A percentile compares a stretch with the other conserved stretches of the same genome.
Conservation (phyloP, 176 grass and related monocot species). For the Carex pumila region DNA sequence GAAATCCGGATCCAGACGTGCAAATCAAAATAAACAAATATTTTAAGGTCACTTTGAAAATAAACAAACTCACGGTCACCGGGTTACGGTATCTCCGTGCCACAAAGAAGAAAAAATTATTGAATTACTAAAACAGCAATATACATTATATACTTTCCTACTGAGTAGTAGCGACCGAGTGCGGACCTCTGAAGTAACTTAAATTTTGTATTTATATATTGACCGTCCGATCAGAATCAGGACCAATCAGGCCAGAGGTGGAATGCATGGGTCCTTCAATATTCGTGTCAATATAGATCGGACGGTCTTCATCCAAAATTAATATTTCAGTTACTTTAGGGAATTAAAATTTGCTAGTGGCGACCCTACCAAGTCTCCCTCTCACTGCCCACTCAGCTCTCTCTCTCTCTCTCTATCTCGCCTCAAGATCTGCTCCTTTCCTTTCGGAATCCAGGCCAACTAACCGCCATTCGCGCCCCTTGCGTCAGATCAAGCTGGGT, state of each 20-base stretch:
- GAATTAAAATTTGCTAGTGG: too few species aligned
- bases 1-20: background rate
- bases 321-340: too few species aligned
- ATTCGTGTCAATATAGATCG: too few species aligned
- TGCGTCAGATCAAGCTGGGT: constrained; percentile 1
- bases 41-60: background rate
- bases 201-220: too few species aligned
- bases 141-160: background rate
- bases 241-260: too few species aligned
- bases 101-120: background rate
- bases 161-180: background rate
- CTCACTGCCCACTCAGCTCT: constrained; percentile 16
- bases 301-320: too few species aligned
- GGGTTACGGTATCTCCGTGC: background rate
- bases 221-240: too few species aligned
- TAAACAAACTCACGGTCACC: background rate
- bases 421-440: constrained; percentile 3
- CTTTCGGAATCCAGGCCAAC: background rate
- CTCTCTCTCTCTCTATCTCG: background rate
- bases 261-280: too few species aligned
- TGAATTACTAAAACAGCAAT: background rate
- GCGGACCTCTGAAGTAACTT: too few species aligned
- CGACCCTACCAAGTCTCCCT: background rate
- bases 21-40: background rate
- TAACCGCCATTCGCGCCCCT: background rate